Conservation (phyloP, 176 grass and related monocot species). For the Otatea glauca region DNA sequence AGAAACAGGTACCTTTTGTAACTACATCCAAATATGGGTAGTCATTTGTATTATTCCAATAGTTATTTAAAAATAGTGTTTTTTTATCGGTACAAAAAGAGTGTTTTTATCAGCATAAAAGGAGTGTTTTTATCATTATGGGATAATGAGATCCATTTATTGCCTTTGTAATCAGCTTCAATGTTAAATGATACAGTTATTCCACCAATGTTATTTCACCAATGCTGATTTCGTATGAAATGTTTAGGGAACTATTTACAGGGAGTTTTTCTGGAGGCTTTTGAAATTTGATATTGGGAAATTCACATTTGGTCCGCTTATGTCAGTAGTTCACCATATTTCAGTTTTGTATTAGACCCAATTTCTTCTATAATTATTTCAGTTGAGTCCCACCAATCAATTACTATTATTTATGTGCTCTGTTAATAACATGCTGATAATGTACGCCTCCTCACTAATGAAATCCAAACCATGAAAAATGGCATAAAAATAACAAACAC, state of each 20-base stretch:
- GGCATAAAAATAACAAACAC: too few relatives aligned
- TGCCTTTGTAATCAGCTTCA: too few relatives aligned
- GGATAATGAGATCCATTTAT: not conserved
- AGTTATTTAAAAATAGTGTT: not conserved
- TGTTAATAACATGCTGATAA: too few relatives aligned
- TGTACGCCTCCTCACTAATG: not conserved
- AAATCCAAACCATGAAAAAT: not conserved
- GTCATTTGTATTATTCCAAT: not conserved
- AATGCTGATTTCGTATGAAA: not conserved
- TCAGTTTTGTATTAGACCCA: too few relatives aligned
- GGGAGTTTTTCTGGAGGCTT: not conserved
- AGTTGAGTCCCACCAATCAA: too few relatives aligned
- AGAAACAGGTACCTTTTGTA: conserved; percentile 64
- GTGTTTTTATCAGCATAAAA: not conserved
- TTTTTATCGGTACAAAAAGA: not conserved
- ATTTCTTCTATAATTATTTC: too few relatives aligned
- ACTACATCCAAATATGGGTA: not conserved
- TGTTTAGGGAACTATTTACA: conserved; percentile 8
- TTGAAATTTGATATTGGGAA: not conserved
- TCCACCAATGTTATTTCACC: not conserved
- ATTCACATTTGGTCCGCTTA: not conserved
- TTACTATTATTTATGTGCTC: too few relatives aligned
- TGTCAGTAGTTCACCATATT: not conserved
- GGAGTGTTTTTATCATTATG: not conserved
- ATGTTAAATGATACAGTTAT: not conserved